Percentiles rank a stretch among this genome's conserved stretches.
Evolutionary conservation across 2,329 filamentous ascomycete species (phyloP).

Genomic region (Colletotrichum sp.): DNA sequence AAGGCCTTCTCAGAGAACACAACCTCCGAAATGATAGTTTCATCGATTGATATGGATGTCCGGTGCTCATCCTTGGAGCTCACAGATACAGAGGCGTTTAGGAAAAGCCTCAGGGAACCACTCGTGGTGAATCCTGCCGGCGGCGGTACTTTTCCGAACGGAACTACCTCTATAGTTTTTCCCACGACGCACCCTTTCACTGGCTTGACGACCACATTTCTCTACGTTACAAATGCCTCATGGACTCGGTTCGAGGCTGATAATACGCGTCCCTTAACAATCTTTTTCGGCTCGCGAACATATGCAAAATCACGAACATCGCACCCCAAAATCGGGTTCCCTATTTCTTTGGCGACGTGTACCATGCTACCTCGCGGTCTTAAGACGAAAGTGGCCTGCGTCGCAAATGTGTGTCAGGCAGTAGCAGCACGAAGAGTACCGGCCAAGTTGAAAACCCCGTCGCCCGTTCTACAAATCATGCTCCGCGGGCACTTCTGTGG

Average conservation of each 20-base stretch:
- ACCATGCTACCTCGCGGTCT: not conserved
- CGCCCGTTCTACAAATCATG: not conserved
- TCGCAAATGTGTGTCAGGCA: not conserved
- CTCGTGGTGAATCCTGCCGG: not conserved
- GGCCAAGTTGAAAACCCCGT: not conserved
- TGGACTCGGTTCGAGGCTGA: not conserved
- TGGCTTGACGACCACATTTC: not conserved
- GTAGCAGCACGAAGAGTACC: not conserved
- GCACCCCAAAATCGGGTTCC: not conserved
- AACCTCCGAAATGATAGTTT: not conserved
- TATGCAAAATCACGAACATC: not conserved
- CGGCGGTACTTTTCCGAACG: not conserved
- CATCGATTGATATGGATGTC: not conserved
- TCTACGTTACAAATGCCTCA: not conserved
- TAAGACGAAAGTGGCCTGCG: not conserved
- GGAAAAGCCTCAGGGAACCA: not conserved
- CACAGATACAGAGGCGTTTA: not conserved
- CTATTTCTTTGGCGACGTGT: not conserved
- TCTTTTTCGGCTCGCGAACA: not conserved
- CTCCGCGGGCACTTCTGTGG: not conserved
- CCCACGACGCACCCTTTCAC: not conserved
- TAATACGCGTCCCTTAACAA: not conserved
- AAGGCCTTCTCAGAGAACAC: not conserved
- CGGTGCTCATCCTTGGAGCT: not conserved
- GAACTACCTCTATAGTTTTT: not conserved